Conservation (phyloP, 192 early-diverging fungal genomes). For the Backusella morwellensis region DNA sequence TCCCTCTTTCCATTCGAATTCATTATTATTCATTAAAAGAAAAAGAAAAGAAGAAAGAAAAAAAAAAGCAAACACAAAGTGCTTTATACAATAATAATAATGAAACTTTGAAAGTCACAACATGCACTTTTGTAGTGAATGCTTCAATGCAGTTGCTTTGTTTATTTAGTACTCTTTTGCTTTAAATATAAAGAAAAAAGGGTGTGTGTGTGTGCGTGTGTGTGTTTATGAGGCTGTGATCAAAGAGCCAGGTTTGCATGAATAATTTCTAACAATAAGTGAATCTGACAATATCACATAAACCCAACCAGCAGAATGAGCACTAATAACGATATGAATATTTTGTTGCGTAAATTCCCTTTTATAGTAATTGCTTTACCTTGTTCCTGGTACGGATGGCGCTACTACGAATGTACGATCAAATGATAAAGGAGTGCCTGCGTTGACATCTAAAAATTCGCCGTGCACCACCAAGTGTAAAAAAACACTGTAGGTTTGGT, state of each 20-base stretch:
- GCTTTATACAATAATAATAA: not conserved
- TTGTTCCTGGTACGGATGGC: slow-evolving; percentile 36
- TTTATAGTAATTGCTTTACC: slow-evolving; percentile 21
- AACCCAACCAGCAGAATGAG: slow-evolving; percentile 32
- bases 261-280: slow-evolving; percentile 20
- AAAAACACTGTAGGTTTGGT: slow-evolving; percentile 13
- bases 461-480: slow-evolving; percentile 32
- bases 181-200: not conserved
- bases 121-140: not conserved
- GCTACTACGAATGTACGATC: slow-evolving; percentile 48
- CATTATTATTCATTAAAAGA: slow-evolving; percentile 12
- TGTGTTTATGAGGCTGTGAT: not conserved
- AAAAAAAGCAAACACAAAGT: not conserved
- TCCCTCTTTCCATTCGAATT: slow-evolving; percentile 28
- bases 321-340: not conserved
- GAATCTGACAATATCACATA: slow-evolving; percentile 35
- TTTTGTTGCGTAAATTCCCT: not conserved
- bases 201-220: no score
- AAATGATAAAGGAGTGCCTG: slow-evolving; percentile 33
- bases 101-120: not conserved
- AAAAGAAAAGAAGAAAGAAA: not conserved
- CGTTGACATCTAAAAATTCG: slow-evolving; percentile 24
- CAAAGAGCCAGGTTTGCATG: slow-evolving; percentile 8
- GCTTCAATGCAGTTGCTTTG: not conserved
- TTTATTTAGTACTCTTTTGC: not conserved